Conservation (phyloP, 306 rosid species). For the Comarum palustre region DNA sequence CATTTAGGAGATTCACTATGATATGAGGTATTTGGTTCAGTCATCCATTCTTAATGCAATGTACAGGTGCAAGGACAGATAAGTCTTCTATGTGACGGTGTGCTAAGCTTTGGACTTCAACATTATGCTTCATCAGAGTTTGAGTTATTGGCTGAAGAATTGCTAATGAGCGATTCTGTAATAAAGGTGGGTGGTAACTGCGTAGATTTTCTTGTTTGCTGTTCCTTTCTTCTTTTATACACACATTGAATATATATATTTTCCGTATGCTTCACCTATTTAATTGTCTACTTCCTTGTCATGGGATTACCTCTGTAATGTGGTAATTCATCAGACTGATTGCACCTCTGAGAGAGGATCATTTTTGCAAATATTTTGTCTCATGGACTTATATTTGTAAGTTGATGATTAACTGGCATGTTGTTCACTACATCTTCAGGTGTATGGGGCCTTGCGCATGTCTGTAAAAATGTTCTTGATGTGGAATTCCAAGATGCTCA, state of each 20-base stretch:
- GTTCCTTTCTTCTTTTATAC: not conserved
- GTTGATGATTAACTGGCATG: slow-evolving; percentile 1
- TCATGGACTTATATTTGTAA: slow-evolving; percentile 6
- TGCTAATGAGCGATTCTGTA: slow-evolving; percentile 90
- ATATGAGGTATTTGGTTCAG: not conserved
- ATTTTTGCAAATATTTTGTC: not conserved
- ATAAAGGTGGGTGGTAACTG: slow-evolving; percentile 58
- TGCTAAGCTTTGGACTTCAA: slow-evolving; percentile 87
- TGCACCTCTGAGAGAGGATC: not conserved
- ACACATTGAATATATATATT: no score
- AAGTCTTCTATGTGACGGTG: slow-evolving; percentile 76
- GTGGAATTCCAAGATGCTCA: slow-evolving; percentile 96
- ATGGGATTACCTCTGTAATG: not conserved
- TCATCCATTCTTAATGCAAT: slow-evolving; percentile 16
- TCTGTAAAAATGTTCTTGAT: slow-evolving; percentile 97
- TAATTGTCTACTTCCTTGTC: not conserved
- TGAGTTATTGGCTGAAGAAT: slow-evolving; percentile 94
- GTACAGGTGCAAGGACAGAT: slow-evolving; percentile 96
- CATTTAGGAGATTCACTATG: not conserved
- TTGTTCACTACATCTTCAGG: slow-evolving; percentile 43
- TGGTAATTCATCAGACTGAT: not conserved
- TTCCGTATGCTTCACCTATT: not conserved
- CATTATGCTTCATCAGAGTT: slow-evolving; percentile 92
- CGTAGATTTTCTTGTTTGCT: slow-evolving; percentile 12
- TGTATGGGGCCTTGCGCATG: slow-evolving; percentile 97